Percentiles rank a stretch among this genome's conserved stretches.
Conservation (phyloP, 2,329 filamentous ascomycete species). For the Neurospora sp. region DNA sequence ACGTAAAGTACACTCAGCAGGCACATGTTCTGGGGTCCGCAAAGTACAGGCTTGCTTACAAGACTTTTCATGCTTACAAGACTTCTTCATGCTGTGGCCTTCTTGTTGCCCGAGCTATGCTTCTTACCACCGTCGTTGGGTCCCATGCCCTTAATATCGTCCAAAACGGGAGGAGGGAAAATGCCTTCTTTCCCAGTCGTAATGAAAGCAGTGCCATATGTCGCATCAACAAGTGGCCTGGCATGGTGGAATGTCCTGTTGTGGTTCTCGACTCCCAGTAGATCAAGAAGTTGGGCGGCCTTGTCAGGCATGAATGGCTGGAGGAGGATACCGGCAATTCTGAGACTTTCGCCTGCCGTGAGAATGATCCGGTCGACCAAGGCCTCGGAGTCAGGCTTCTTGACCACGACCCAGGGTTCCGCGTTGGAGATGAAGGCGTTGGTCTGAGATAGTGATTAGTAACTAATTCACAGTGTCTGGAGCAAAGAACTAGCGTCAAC, state of each 20-base stretch:
- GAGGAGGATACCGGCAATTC: conserved; percentile 72
- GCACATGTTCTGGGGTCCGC: not conserved
- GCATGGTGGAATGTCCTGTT: conserved; percentile 56
- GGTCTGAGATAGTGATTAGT: conserved; percentile 33
- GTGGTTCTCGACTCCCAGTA: conserved; percentile 58
- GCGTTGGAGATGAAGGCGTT: conserved; percentile 57
- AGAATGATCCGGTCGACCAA: conserved; percentile 55
- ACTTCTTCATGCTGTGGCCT: not conserved
- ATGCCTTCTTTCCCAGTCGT: conserved; percentile 31
- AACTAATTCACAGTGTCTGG: too few species aligned
- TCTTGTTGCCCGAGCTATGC: not conserved
- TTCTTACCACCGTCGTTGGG: not conserved
- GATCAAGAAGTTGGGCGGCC: conserved; percentile 60
- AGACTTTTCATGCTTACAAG: not conserved
- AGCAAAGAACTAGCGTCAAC: conserved; percentile 4
- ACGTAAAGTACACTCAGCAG: not conserved
- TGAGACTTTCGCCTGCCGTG: conserved; percentile 62
- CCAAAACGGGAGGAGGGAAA: conserved; percentile 41
- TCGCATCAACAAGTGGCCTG: conserved; percentile 49
- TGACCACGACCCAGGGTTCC: conserved; percentile 57
- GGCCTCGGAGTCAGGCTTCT: conserved; percentile 22
- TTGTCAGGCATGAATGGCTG: conserved; percentile 88
- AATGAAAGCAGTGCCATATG: conserved; percentile 48
- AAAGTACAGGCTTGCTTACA: not conserved
- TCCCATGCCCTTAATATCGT: conserved; percentile 11